These are phyloP conservation scores for Citrus cavaleriei DNA, from an alignment of 345 rosid genomes.

Conservation along the genomic window DNA sequence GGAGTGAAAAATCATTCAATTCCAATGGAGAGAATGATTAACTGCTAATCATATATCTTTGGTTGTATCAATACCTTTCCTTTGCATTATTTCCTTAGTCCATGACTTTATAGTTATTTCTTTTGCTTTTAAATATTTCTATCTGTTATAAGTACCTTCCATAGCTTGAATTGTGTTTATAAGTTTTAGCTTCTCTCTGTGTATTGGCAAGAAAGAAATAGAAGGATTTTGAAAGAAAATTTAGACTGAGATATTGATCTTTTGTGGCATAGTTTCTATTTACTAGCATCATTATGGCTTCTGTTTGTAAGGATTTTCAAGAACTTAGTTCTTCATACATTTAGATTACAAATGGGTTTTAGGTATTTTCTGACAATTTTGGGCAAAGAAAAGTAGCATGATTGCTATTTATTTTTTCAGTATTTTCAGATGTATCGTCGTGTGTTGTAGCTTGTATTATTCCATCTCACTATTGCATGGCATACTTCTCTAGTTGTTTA, in stretches of 20 bases:
- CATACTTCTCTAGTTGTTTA: not conserved
- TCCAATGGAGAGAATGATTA: not conserved
- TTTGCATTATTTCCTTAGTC: not conserved
- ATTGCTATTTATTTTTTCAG: not conserved
- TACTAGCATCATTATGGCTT: not conserved
- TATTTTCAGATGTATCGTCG: not conserved
- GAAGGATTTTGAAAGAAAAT: not conserved
- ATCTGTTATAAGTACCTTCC: not conserved
- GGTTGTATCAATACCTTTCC: not conserved
- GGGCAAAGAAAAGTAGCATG: not conserved
- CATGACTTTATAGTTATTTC: not conserved
- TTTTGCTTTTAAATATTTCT: not conserved
- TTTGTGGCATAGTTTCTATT: not conserved
- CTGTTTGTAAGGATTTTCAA: not conserved
- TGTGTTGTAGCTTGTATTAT: not conserved
- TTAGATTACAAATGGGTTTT: not conserved
- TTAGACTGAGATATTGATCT: not conserved
- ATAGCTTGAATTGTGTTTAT: not conserved
- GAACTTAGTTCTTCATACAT: not conserved
- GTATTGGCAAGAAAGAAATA: not conserved
- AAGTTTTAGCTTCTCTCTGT: not conserved
- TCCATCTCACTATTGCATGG: not conserved
- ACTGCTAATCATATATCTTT: not conserved
- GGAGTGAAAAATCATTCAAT: not conserved
- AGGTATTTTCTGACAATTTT: too few relatives aligned